These are phyloP conservation scores for Torulaspora gathmanii DNA, from an alignment of 805 yeast species.

Conservation along the genomic window DNA sequence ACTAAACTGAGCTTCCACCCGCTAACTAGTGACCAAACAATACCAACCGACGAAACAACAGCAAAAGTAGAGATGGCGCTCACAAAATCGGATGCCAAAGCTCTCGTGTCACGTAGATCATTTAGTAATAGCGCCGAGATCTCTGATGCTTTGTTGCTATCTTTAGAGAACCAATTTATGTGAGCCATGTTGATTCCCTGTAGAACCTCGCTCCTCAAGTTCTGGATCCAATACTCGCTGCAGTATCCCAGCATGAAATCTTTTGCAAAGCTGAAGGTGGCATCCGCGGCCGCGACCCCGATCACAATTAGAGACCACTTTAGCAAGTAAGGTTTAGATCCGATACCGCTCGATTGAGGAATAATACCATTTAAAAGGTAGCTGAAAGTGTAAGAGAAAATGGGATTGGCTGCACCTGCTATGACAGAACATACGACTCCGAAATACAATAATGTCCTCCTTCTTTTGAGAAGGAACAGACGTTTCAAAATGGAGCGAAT, in stretches of 20 bases:
- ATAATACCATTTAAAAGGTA: slow-evolving; percentile 61
- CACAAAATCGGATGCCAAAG: slow-evolving; percentile 58
- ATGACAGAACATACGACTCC: slow-evolving; percentile 54
- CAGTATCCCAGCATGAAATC: slow-evolving; percentile 48
- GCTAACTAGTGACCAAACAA: slow-evolving; percentile 67
- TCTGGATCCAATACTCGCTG: slow-evolving; percentile 64
- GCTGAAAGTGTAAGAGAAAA: slow-evolving; percentile 75
- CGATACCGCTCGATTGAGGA: slow-evolving; percentile 37
- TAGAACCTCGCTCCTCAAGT: slow-evolving; percentile 49
- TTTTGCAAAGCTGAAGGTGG: slow-evolving; percentile 49
- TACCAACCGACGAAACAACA: slow-evolving; percentile 53
- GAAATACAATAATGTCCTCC: slow-evolving; percentile 32
- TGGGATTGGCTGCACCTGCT: slow-evolving; percentile 65
- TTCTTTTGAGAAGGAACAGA: slow-evolving; percentile 30
- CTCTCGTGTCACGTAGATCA: slow-evolving; percentile 74
- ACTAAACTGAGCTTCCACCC: slow-evolving; percentile 90
- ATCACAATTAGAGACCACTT: slow-evolving; percentile 70
- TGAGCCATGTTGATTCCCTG: slow-evolving; percentile 47
- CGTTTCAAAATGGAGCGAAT: slow-evolving; percentile 28
- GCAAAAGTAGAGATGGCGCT: slow-evolving; percentile 50
- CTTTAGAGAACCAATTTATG: slow-evolving; percentile 47
- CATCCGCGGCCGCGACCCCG: slow-evolving; percentile 59
- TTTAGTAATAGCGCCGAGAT: slow-evolving; percentile 67
- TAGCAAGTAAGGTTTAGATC: slow-evolving; percentile 35
- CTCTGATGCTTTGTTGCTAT: slow-evolving; percentile 44